Base-by-base conservation (phyloP, 768 basidiomycete genomes). In the Mycena crocata region DNA sequence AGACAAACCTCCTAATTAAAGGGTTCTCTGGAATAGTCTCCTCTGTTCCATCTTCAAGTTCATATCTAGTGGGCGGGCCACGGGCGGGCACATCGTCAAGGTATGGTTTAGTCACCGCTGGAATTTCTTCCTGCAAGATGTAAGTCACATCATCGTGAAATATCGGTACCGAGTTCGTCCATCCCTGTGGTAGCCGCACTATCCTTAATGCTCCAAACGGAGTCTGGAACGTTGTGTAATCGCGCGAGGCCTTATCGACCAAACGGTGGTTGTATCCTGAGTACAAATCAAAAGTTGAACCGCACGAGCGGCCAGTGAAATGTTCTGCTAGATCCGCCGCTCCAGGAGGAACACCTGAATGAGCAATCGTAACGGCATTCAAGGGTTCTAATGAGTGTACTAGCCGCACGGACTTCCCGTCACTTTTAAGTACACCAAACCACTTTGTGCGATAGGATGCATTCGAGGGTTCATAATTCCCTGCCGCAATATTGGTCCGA, bases 151-250 rank as follows among this genome's bases (percentile, higher is more conserved):
- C 62, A n/a, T 63, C 62, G 15, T 63, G 62, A 24, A 63, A 63
- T 31, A 63, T 62, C 23, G 61, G 61, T 0, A 62, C 61, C 1
- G 51, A 54, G 24, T 62, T 54, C 4, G 78, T 78, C 66, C 74
- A 76, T 0, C 80, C 81, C 75, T 76, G 76, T 0, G 76, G 77
- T 0, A 81, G 54, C 1, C 68, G 66, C 0, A 68, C 71, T 0
- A 80, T 63, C 0, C 71, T 67, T 1, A 74, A 31, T 0, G 73
- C 58, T 0, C 77, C 73, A 15, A 74, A 60, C 0, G 75, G 76
- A 0, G 71, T 76, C 57, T 75, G 71, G 59, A 81, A 81, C 0
- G 75, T 78, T 1, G 79, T 82, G 15, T 77, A 67, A 37, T 81
- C 76, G 5, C 72, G 50, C 0, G 73, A 80, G 5, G 64, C 57